A percentile compares a stretch with the other conserved stretches of the same genome.
phyloP scores from a whole-genome alignment of 192 early-diverging fungal species.

The Pilaira anomala region DNA sequence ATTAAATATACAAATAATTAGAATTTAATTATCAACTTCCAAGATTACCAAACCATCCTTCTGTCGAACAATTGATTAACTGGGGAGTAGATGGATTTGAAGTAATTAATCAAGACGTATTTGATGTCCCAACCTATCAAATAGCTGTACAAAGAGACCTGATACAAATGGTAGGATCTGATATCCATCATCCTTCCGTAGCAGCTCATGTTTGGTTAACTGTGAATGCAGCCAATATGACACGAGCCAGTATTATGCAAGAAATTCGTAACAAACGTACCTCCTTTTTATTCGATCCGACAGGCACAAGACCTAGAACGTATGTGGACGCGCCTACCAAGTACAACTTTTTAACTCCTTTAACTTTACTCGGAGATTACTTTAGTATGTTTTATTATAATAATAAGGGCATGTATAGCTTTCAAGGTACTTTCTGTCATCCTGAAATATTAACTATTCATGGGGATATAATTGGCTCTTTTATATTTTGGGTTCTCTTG shows the following conservation, averaged over 20 bases:
- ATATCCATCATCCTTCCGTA: conserved; percentile 59
- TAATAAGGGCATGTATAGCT: conserved; percentile 67
- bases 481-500: conserved; percentile 43
- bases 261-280: conserved; percentile 57
- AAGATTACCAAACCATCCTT: conserved; percentile 61
- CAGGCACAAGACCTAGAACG: conserved; percentile 51
- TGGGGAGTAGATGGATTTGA: conserved; percentile 77
- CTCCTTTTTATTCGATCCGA: conserved; percentile 63
- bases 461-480: conserved; percentile 41
- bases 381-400: conserved; percentile 59
- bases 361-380: conserved; percentile 52
- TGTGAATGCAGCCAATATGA: conserved; percentile 43
- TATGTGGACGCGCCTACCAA: conserved; percentile 31
- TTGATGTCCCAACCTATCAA: conserved; percentile 58
- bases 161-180: conserved; percentile 60
- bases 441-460: conserved; percentile 44
- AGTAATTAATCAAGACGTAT: conserved; percentile 55
- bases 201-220: conserved; percentile 64
- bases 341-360: conserved; percentile 50
- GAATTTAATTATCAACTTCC: conserved; percentile 51
- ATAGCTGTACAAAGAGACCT: conserved; percentile 47
- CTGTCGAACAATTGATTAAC: conserved; percentile 48
- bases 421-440: conserved; percentile 66
- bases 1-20: conserved; percentile 2
- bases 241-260: conserved; percentile 48